These are phyloP conservation scores for Aspergillus brasiliensis DNA, from an alignment of 2,329 filamentous ascomycete species.

Conservation along the genomic window DNA sequence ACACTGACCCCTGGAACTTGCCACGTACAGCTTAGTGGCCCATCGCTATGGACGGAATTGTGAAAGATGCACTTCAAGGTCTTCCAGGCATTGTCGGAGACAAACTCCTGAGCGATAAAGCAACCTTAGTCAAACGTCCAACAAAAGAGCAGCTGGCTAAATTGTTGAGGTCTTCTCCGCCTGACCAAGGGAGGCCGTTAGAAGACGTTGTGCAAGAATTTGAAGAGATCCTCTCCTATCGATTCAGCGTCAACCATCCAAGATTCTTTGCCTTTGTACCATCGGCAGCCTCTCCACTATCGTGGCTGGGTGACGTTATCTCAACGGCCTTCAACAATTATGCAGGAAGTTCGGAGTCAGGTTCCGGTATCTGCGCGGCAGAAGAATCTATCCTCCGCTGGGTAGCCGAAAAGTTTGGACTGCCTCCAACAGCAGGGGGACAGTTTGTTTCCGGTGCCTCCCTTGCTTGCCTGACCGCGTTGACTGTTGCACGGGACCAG, in stretches of 20 bases:
- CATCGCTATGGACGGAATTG: background rate
- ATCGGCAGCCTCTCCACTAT: slow-evolving; percentile 7
- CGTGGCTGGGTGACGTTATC: slow-evolving; percentile 11
- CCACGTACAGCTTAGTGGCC: background rate
- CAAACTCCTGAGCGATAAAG: background rate
- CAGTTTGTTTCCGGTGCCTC: slow-evolving; percentile 24
- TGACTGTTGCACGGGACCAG: slow-evolving; percentile 22
- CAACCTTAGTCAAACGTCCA: background rate
- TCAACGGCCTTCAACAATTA: slow-evolving; percentile 4
- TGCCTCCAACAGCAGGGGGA: slow-evolving; percentile 20
- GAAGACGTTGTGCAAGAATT: background rate
- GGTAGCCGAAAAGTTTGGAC: slow-evolving; percentile 16
- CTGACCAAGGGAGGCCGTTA: background rate
- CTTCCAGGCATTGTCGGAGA: background rate
- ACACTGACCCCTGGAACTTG: background rate
- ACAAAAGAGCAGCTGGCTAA: background rate
- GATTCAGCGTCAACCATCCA: slow-evolving; percentile 3
- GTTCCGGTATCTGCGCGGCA: slow-evolving; percentile 14
- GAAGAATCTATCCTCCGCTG: slow-evolving; percentile 17
- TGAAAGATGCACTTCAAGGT: background rate
- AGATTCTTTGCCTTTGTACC: slow-evolving; percentile 17
- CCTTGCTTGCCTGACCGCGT: slow-evolving; percentile 25
- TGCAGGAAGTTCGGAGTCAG: slow-evolving; percentile 7
- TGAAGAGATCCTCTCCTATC: slow-evolving; percentile 3
- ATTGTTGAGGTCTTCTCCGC: background rate